phyloP scores from a whole-genome alignment of 2,329 filamentous ascomycete species.

The Tricladium varicosporioides region DNA sequence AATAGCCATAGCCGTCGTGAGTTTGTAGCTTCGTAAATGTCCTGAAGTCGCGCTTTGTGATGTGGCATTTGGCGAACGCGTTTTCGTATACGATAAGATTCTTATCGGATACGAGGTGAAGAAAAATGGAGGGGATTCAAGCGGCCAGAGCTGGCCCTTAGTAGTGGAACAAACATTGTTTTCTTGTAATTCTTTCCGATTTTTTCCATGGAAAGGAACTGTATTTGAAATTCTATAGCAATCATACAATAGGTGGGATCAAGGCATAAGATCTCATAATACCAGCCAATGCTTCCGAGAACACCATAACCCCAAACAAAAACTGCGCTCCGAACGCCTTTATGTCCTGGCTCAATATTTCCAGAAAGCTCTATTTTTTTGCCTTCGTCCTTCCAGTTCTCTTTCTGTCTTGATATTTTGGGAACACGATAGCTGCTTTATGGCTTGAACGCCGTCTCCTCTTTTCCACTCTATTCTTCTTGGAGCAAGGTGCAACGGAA shows the following conservation, averaged over 20 bases:
- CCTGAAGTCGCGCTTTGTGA: conserved; percentile 16
- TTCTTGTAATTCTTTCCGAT: no score
- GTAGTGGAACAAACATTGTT: not conserved
- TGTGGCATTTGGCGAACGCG: conserved; percentile 17
- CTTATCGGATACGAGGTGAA: conserved; percentile 11
- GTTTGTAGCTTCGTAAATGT: not conserved
- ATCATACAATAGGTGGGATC: no score
- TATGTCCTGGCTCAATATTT: not conserved
- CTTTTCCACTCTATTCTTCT: conserved; percentile 57
- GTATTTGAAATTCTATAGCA: no score
- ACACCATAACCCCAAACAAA: conserved; percentile 13
- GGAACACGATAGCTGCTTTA: conserved; percentile 61
- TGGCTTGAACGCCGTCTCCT: conserved; percentile 40
- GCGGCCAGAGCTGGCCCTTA: not conserved
- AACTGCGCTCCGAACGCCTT: conserved; percentile 5
- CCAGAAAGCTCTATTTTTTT: conserved; percentile 23
- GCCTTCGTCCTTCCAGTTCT: conserved; percentile 37
- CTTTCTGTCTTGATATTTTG: conserved; percentile 53
- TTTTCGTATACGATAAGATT: conserved; percentile 13
- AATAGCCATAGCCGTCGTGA: conserved; percentile 20
- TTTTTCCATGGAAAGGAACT: no score
- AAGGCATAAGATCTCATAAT: no score
- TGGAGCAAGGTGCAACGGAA: conserved; percentile 37
- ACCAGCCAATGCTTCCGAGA: not conserved
- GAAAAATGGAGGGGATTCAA: not conserved